Base-by-base conservation (phyloP, 768 basidiomycete species). In the Termitomyces sp. region DNA sequence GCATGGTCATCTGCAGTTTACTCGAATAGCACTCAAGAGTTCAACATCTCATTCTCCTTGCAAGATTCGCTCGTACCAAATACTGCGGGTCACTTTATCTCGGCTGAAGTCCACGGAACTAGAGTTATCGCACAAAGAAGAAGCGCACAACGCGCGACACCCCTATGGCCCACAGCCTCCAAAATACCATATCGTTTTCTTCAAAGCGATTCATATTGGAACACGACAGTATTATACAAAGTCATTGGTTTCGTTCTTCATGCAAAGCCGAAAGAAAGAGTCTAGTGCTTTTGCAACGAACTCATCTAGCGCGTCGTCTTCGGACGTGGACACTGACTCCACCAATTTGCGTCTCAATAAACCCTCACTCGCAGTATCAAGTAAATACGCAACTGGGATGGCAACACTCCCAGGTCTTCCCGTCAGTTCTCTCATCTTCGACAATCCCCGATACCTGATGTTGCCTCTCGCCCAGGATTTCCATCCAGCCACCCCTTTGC, bases 1-100 rank as follows among this genome's bases (percentile, higher is more conserved):
- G 63, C 59, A 19, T 63, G 63, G 63, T 46, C 58, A 27, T 63
- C 63, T 19, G 60, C 53, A 2, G 63, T 62, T 4, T 64, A 64
- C 27, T 62, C 63, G 3, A 23, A 64, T 8, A 60, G 46, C 29
- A 29, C 54, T 0, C 38, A 45, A 31, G 60, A 62, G 14, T 62
- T 64, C 45, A 35, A 54, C n/a, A 31, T 64, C 23, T 49, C 56
- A 12, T 61, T 60, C 35, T 51, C 63, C 11, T 53, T 51, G 7
- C 60, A 49, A 12, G 53, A 35, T 19, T 14, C 49, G 0, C 27
- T 44, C 23, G 8, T 44, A 5, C 25, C 43, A 3, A 16, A 4
- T 25, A 0, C 16, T 27, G 7, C 25, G 2, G 35, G 19, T 40
- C 41, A 3, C 14, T 37, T 14, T 37, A 14, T 3, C 35, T 14